These are phyloP conservation scores for Trichoderma pleuroti DNA, from an alignment of 2,329 filamentous ascomycete genomes.

Conservation along the genomic window DNA sequence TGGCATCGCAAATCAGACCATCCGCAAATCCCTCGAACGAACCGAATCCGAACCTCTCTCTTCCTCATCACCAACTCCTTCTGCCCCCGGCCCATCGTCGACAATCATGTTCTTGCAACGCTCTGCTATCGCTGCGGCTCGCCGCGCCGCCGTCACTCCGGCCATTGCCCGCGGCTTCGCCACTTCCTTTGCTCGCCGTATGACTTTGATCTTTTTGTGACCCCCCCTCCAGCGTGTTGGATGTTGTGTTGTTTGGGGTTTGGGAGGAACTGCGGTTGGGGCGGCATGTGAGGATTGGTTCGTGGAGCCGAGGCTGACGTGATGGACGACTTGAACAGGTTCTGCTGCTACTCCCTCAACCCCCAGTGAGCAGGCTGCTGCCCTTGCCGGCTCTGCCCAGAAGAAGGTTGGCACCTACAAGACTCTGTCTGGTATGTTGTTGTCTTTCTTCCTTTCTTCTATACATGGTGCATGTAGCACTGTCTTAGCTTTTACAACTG, in stretches of 20 bases:
- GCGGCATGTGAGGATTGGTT: background rate
- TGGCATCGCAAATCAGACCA: slow-evolving; percentile 38
- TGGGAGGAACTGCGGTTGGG: background rate
- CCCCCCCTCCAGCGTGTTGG: slow-evolving; percentile 9
- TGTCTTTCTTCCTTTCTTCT: background rate
- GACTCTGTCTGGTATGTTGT: slow-evolving; percentile 44
- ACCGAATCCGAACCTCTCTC: slow-evolving; percentile 18
- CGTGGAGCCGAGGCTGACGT: slow-evolving; percentile 32
- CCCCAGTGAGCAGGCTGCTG: slow-evolving; percentile 38
- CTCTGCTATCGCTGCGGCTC: slow-evolving; percentile 57
- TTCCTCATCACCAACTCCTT: background rate
- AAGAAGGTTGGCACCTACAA: slow-evolving; percentile 47
- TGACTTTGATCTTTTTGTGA: slow-evolving; percentile 23
- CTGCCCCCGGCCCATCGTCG: background rate
- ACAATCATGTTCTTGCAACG: slow-evolving; percentile 60
- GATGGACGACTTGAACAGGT: background rate
- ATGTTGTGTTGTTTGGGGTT: background rate
- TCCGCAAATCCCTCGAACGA: slow-evolving; percentile 47
- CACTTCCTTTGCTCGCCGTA: slow-evolving; percentile 57
- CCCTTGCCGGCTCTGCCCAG: slow-evolving; percentile 35
- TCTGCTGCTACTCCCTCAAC: slow-evolving; percentile 26
- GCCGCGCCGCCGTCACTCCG: slow-evolving; percentile 54
- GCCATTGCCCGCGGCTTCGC: slow-evolving; percentile 57
- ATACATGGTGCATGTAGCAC: slow-evolving; percentile 8
- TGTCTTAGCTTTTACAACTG: slow-evolving; percentile 25